These are phyloP conservation scores for Leptomonas pyrrhocoris DNA, from an alignment of 208 protist genomes.

Conservation along the genomic window DNA sequence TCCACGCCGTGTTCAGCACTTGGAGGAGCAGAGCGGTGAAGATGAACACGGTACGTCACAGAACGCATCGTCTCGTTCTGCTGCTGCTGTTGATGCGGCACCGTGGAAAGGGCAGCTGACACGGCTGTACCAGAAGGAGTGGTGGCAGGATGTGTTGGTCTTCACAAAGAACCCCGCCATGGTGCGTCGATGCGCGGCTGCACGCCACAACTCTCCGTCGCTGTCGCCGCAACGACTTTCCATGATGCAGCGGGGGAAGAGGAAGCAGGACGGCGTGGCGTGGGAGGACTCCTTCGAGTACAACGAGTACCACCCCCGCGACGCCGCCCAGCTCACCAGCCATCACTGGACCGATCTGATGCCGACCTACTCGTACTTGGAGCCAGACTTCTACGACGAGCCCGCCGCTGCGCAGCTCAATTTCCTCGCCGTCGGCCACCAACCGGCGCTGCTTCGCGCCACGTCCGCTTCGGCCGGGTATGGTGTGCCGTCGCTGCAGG, in stretches of 20 bases:
- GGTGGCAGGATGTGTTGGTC: conserved; percentile 69
- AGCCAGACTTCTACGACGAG: conserved; percentile 65
- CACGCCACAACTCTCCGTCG: neutral
- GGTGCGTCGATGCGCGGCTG: conserved; percentile 8
- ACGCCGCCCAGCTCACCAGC: conserved; percentile 31
- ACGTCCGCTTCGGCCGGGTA: conserved; percentile 10
- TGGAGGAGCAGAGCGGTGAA: neutral
- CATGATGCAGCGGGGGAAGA: neutral
- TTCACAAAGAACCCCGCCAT: conserved; percentile 43
- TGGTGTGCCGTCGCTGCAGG: neutral
- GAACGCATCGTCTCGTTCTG: neutral
- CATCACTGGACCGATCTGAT: conserved; percentile 79
- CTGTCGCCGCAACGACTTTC: neutral
- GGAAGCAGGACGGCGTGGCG: conserved; percentile 18
- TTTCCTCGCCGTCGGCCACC: conserved; percentile 71
- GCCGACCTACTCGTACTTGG: conserved; percentile 75
- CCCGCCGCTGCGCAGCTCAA: conserved; percentile 30
- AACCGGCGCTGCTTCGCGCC: conserved; percentile 15
- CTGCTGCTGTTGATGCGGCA: neutral
- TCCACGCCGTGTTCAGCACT: neutral
- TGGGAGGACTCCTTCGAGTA: conserved; percentile 86
- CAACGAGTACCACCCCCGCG: conserved; percentile 76
- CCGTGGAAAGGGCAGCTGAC: conserved; percentile 19
- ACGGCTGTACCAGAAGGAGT: conserved; percentile 6
- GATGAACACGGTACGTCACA: neutral